Base-by-base conservation (phyloP, 2,329 filamentous ascomycete species). In the Lasiodiplodia gonubiensis region DNA sequence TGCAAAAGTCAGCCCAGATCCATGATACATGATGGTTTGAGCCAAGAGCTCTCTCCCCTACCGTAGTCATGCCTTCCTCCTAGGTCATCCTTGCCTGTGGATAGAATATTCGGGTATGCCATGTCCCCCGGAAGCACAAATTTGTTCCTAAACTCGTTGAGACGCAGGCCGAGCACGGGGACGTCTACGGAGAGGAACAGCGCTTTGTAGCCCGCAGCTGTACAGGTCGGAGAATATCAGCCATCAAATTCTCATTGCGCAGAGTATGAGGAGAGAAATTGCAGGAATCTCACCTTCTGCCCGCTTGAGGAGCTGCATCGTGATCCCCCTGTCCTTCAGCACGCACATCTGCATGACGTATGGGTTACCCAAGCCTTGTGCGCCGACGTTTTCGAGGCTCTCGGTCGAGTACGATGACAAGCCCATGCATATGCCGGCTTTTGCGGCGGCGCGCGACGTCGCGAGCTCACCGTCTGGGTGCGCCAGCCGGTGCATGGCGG, bases 401-500 rank as follows among this genome's bases (percentile, higher is more conserved):
- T 82, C 82, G 3, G 83, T 83, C 3, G 86, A 83, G 1, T 88
- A 88, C 2, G 89, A 91, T 69, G 85, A 88, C 65, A 91, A 79
- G 65, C 86, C 86, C 75, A 87, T 91, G 0, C 89, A 89, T 0
- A 92, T 82, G 1, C 82, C 80, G 1, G 89, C 79, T 30, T 86
- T 83, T 4, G 84, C 82, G 68, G 87, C 90, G 1, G 86, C 87
- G 23, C 81, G 78, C 0, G 89, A 87, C 0, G 87, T 83, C 0
- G 87, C 89, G 0, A 83, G 78, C 72, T 92, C 90, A 21, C 84
- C 86, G 70, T 90, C 87, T 0, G 81, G 75, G 70, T 92, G 89
- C 72, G 90, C 89, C 30, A 90, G 85, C 0, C 79, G 79, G 70
- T 92, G 89, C 1, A 90, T 88, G 1, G 90, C 89, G 1, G 92